Percentiles rank a stretch among this genome's conserved stretches.
Evolutionary conservation across 2,329 filamentous ascomycete genomes (phyloP).

Genomic region (Berkeleyomyces rouxiae): DNA sequence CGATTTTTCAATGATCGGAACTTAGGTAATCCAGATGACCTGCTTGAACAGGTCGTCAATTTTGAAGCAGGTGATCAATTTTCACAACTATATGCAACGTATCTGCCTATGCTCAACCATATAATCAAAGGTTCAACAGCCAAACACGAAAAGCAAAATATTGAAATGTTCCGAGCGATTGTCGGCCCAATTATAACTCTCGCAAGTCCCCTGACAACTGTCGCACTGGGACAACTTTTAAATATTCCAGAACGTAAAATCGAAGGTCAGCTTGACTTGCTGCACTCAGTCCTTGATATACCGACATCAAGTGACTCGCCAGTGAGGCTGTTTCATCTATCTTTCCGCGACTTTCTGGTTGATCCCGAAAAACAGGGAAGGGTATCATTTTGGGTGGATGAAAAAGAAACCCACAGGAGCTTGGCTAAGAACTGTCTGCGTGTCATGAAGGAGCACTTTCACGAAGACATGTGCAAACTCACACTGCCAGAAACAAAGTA

Average conservation of each 20-base stretch:
- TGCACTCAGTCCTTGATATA: neutral
- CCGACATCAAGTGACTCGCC: neutral
- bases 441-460: neutral
- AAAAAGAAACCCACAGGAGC: neutral
- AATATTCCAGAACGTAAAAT: neutral
- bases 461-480: neutral
- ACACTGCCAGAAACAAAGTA: neutral
- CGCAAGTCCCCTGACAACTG: neutral
- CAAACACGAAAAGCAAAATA: neutral
- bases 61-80: neutral
- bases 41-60: neutral
- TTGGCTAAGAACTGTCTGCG: neutral
- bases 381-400: neutral
- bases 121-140: neutral
- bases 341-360: neutral
- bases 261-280: neutral
- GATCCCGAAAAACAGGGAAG: neutral
- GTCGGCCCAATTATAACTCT: neutral
- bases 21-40: neutral
- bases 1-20: neutral
- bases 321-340: neutral
- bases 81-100: neutral
- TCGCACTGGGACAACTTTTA: neutral
- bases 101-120: neutral
- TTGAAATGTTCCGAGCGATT: neutral